phyloP scores from a whole-genome alignment of 306 rosid species.

The Sesbania bispinosa region DNA sequence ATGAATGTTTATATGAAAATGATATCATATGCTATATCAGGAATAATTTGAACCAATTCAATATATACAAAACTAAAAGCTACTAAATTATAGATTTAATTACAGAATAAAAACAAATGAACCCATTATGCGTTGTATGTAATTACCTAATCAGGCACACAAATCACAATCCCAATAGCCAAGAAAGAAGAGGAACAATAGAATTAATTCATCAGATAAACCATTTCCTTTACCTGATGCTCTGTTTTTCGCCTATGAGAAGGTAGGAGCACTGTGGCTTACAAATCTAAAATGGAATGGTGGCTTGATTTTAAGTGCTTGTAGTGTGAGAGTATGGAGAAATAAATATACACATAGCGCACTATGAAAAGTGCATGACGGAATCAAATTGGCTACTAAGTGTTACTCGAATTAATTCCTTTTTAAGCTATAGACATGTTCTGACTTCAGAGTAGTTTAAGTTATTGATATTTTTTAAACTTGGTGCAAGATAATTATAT shows the following conservation, averaged over 20 bases:
- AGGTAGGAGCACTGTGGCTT: not conserved
- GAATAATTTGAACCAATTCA: too few species aligned
- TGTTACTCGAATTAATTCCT: not conserved
- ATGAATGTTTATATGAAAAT: too few species aligned
- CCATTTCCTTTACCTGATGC: not conserved
- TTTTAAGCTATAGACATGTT: too few species aligned
- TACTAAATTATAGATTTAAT: too few species aligned
- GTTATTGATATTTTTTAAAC: not conserved
- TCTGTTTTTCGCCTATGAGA: not conserved
- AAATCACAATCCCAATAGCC: not conserved
- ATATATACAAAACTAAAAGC: too few species aligned
- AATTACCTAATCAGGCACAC: not conserved
- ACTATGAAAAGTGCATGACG: constrained; percentile 4
- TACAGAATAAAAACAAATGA: not conserved
- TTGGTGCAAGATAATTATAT: not conserved
- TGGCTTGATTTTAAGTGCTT: not conserved
- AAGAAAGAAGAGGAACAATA: not conserved
- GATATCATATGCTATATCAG: too few species aligned
- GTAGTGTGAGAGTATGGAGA: not conserved
- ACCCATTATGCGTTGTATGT: not conserved
- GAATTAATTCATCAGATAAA: too few species aligned
- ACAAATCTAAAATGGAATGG: not conserved
- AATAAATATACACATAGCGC: not conserved
- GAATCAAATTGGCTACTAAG: not conserved
- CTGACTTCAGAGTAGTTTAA: not conserved